Evolutionary conservation across 768 basidiomycete species (phyloP), one percentile per base, ranked within the genome.

Genomic region (Cubamyces lactineus): DNA sequence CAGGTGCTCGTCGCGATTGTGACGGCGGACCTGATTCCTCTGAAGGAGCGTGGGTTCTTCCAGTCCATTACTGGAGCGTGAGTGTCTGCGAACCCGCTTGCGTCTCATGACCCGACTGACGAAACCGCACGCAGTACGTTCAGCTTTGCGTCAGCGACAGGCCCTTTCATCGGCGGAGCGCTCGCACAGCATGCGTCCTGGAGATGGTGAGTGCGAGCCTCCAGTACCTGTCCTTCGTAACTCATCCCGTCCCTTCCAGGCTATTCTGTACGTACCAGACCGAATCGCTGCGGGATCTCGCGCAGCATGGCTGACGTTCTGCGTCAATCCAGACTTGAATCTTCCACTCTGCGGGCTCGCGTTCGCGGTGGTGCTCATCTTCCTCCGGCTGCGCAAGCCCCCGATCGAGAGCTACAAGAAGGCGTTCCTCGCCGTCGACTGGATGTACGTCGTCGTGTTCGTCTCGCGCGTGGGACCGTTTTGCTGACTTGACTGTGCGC

Each of bases 41-140:
- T 72, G 1, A 58, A 62, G n/a, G 69, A 72, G 11, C 61, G 71
- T 1, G 71, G 71, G 2, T 94, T 58, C 5, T 64, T 61, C 50
- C 40, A 52, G 26, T 46, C 53, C 17, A 12, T 66, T 9, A 53
- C 59, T 8, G 61, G 61, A 13, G 57, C 59, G 65, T 66, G 40
- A 41, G 65, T 66, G 16, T 19, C 26, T 21, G 30, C 8, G 34
- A 17, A 28, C 13, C 2, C n/a, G 30, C 23, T 42, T 34, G 5
- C 15, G 34, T 39, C 45, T 34, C 3, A 23, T 11, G 13, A 3
- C 9, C 13, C 23, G 5, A n/a, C n/a, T 26, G 2, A 26, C 11
- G 42, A 16, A 21, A 16, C 13, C 21, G 23, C 40, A n/a, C 9
- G 30, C 49, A 73, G 73, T 26, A 56, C 58, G 24, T 62, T 56